Conservation (phyloP, 495 filamentous ascomycete genomes). For the Lophiotrema nucula region DNA sequence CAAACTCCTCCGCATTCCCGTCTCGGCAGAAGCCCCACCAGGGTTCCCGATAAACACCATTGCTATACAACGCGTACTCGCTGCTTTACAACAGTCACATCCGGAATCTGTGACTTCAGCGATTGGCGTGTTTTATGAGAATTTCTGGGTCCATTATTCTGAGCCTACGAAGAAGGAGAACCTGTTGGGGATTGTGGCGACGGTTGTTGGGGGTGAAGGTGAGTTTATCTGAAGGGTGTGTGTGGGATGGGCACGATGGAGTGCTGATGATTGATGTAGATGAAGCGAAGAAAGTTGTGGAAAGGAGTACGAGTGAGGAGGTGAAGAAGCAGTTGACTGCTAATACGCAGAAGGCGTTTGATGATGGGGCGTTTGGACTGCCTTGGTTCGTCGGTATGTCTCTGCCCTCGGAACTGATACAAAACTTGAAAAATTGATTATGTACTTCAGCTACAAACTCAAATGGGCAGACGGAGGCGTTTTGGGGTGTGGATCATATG, state of each 20-base stretch:
- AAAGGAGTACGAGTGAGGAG: slow-evolving; percentile 46
- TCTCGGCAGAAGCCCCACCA: slow-evolving; percentile 42
- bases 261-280: no score
- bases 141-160: slow-evolving; percentile 57
- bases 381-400: slow-evolving; percentile 65
- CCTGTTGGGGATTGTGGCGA: slow-evolving; percentile 47
- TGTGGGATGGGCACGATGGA: no score
- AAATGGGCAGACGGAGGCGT: slow-evolving; percentile 59
- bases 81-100: slow-evolving; percentile 32
- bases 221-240: no score
- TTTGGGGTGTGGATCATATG: slow-evolving; percentile 71
- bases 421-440: slow-evolving; percentile 1
- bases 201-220: slow-evolving; percentile 51
- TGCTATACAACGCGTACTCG: slow-evolving; percentile 43
- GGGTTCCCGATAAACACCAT: slow-evolving; percentile 62
- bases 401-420: neutral
- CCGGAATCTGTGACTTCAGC: slow-evolving; percentile 48
- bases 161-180: slow-evolving; percentile 53
- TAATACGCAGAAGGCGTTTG: slow-evolving; percentile 60
- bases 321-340: slow-evolving; percentile 53
- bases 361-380: slow-evolving; percentile 66
- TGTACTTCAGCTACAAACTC: slow-evolving; percentile 47
- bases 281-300: slow-evolving; percentile 46
- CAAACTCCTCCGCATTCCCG: slow-evolving; percentile 8
- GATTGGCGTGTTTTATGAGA: slow-evolving; percentile 53